phyloP scores from a whole-genome alignment of 139 green algal genomes.

The Chlorella ohadii region DNA sequence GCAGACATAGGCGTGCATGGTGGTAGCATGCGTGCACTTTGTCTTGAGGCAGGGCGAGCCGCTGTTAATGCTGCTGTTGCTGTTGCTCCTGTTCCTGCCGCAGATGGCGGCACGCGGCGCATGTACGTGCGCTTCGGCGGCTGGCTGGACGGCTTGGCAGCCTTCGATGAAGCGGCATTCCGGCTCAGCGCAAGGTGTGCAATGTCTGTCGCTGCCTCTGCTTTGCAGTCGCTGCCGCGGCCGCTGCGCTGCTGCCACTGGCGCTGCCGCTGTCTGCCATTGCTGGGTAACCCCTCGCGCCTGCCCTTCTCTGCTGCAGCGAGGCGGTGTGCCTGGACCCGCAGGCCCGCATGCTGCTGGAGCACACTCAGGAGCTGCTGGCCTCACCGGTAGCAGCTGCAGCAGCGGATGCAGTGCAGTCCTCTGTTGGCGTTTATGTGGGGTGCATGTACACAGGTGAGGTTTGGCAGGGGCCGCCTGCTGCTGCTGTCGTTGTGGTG shows the following conservation, averaged over 20 bases:
- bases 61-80: too few species aligned
- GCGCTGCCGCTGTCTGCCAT: background rate
- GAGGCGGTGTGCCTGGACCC: constrained; percentile 79
- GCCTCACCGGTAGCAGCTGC: background rate
- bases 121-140: constrained; percentile 65
- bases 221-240: background rate
- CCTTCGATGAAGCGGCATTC: constrained; percentile 75
- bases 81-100: background rate
- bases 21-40: too few species aligned
- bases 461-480: background rate
- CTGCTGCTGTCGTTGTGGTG: background rate
- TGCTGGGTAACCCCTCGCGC: too few species aligned
- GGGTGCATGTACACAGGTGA: constrained; percentile 67
- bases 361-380: constrained; percentile 45
- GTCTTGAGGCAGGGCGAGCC: too few species aligned
- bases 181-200: constrained; percentile 42
- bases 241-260: background rate
- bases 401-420: constrained; percentile 10
- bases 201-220: too few species aligned
- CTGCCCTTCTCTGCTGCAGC: background rate
- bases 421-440: constrained; percentile 75
- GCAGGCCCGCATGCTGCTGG: constrained; percentile 74
- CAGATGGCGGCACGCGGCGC: constrained; percentile 3
- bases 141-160: constrained; percentile 57
- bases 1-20: too few species aligned